Evolutionary conservation across 164 flowering plant genomes (phyloP).

Genomic region (Litsea cubeba): DNA sequence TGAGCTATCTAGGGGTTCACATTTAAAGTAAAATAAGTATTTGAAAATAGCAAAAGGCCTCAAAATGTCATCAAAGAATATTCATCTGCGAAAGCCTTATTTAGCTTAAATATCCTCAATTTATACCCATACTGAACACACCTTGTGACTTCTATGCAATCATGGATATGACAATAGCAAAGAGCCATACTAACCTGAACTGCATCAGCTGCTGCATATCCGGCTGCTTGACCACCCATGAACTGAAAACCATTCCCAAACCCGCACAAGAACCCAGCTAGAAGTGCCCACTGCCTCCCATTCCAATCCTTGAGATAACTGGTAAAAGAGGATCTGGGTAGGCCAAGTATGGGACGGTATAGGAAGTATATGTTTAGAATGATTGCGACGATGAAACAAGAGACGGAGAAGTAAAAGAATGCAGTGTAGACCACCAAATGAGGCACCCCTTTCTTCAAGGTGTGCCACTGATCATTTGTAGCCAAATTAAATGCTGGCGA

Average conservation of each 20-base stretch:
- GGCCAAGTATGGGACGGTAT: slow-evolving; percentile 51
- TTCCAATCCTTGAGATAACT: slow-evolving; percentile 69
- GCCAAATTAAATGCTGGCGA: slow-evolving; percentile 82
- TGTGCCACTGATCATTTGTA: slow-evolving; percentile 77
- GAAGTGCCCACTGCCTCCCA: slow-evolving; percentile 75
- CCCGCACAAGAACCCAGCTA: slow-evolving; percentile 76
- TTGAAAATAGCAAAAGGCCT: too few relatives aligned
- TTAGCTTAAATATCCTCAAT: not conserved
- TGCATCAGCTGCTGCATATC: slow-evolving; percentile 83
- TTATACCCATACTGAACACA: not conserved
- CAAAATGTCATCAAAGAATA: too few relatives aligned
- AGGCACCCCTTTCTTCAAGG: slow-evolving; percentile 57
- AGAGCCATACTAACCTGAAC: slow-evolving; percentile 50
- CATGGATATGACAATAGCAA: slow-evolving; percentile 1
- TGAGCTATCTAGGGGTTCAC: too few relatives aligned
- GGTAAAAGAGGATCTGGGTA: slow-evolving; percentile 54
- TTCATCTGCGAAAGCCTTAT: too few relatives aligned
- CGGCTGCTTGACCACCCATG: slow-evolving; percentile 90
- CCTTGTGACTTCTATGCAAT: not conserved
- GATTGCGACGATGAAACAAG: slow-evolving; percentile 61
- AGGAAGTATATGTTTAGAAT: slow-evolving; percentile 61
- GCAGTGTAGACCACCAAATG: slow-evolving; percentile 71
- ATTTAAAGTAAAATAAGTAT: too few relatives aligned
- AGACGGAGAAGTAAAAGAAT: slow-evolving; percentile 72
- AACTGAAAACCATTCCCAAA: slow-evolving; percentile 84